phyloP scores from a whole-genome alignment of 306 rosid genomes.

The Medicago ruthenica region DNA sequence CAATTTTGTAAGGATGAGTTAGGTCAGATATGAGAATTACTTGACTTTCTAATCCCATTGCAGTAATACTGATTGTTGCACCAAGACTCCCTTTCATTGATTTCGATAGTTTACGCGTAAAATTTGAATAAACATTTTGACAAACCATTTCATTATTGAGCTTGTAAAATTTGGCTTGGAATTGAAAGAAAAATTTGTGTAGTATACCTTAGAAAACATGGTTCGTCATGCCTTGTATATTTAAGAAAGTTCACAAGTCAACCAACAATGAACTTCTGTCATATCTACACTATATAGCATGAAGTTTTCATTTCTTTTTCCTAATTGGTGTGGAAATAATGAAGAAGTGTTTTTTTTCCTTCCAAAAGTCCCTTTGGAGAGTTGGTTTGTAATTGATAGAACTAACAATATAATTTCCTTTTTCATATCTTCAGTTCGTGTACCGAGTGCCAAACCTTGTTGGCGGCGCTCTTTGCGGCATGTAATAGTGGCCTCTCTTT shows the following conservation, averaged over 20 bases:
- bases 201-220: conserved; percentile 1
- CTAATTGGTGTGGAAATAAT: conserved; percentile 10
- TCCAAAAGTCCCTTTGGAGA: background rate
- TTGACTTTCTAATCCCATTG: background rate
- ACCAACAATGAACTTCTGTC: conserved; percentile 29
- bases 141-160: conserved; percentile 22
- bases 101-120: conserved; percentile 13
- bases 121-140: conserved; percentile 3
- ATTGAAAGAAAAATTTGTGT: conserved; percentile 2
- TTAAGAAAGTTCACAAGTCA: conserved; percentile 25
- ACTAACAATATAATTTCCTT: conserved; percentile 45
- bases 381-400: conserved; percentile 26
- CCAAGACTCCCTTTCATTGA: background rate
- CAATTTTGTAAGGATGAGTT: too few relatives aligned
- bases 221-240: conserved; percentile 12
- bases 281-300: background rate
- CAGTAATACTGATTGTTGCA: background rate
- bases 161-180: conserved; percentile 8
- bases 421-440: conserved; percentile 47
- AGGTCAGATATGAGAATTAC: too few relatives aligned
- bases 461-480: conserved; percentile 73
- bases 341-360: background rate
- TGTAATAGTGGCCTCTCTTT: conserved; percentile 68
- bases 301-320: background rate
- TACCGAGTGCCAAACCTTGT: conserved; percentile 61